Percentiles rank a stretch among this genome's conserved stretches.
Evolutionary conservation across 805 yeast genomes (phyloP).

Genomic region (Priceomyces fermenticarens): DNA sequence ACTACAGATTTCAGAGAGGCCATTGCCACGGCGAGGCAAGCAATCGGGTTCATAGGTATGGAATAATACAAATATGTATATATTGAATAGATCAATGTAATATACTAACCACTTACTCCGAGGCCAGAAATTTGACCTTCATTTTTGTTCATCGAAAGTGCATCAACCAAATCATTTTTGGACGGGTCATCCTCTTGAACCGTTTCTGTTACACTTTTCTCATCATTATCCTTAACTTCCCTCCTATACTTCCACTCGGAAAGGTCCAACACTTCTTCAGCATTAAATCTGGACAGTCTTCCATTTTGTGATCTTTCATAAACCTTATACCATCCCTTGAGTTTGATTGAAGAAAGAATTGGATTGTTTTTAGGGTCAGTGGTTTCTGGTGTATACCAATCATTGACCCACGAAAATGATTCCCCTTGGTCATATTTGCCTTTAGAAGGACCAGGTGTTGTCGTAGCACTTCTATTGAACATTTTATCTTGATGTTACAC

Average conservation of each 20-base stretch:
- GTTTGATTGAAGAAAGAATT: constrained; percentile 11
- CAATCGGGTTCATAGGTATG: constrained; percentile 55
- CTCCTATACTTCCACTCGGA: constrained; percentile 30
- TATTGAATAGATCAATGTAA: constrained; percentile 1
- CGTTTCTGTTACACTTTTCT: constrained; percentile 38
- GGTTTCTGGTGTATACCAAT: constrained; percentile 32
- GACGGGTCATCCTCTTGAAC: constrained; percentile 17
- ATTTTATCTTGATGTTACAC: constrained; percentile 3
- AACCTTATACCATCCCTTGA: constrained; percentile 40
- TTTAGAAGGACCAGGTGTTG: constrained; percentile 13
- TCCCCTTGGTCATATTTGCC: constrained; percentile 19
- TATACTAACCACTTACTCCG: constrained; percentile 4
- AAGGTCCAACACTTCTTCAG: constrained; percentile 45
- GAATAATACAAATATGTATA: constrained; percentile 17
- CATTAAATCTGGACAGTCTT: constrained; percentile 8
- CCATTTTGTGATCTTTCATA: constrained; percentile 15
- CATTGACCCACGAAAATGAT: constrained; percentile 36
- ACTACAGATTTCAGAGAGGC: constrained; percentile 46
- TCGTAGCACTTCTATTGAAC: constrained; percentile 17
- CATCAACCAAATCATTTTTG: constrained; percentile 18
- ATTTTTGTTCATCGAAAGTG: constrained; percentile 19
- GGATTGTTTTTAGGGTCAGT: constrained; percentile 4
- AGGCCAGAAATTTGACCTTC: constrained; percentile 22
- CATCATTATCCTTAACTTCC: constrained; percentile 50
- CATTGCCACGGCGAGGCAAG: constrained; percentile 53